These are phyloP conservation scores for Platanus orientalis DNA, from an alignment of 164 flowering plant species.

Conservation along the genomic window DNA sequence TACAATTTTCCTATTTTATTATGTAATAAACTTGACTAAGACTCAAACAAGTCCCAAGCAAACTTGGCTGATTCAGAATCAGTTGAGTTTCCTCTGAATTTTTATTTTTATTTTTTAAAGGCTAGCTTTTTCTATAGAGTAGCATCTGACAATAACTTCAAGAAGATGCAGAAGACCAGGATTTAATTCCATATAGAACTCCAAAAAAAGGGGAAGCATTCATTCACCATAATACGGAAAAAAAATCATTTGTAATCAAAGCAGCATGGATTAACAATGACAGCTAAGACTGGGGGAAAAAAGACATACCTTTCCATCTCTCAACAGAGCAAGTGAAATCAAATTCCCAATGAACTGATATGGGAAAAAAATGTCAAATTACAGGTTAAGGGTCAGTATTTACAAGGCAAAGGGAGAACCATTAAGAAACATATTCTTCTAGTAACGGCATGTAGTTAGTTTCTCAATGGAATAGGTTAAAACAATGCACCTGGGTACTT, in stretches of 20 bases:
- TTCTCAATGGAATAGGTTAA: neutral
- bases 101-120: too few species aligned
- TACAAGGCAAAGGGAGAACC: neutral
- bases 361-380: neutral
- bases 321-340: slow-evolving; percentile 59
- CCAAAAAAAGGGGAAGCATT: neutral
- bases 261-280: neutral
- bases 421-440: neutral
- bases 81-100: too few species aligned
- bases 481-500: slow-evolving; percentile 63
- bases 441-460: neutral
- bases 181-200: too few species aligned
- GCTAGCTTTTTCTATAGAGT: too few species aligned
- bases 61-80: too few species aligned
- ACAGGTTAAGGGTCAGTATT: neutral
- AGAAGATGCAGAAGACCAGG: too few species aligned
- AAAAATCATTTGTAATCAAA: neutral
- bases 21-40: too few species aligned
- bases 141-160: too few species aligned
- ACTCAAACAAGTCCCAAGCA: too few species aligned
- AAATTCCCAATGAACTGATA: slow-evolving; percentile 92
- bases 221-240: neutral
- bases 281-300: neutral
- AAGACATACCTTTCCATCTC: slow-evolving; percentile 50
- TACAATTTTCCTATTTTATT: too few species aligned